Base-by-base conservation (phyloP, 2,329 filamentous ascomycete species). In the Lachnellula willkommii region DNA sequence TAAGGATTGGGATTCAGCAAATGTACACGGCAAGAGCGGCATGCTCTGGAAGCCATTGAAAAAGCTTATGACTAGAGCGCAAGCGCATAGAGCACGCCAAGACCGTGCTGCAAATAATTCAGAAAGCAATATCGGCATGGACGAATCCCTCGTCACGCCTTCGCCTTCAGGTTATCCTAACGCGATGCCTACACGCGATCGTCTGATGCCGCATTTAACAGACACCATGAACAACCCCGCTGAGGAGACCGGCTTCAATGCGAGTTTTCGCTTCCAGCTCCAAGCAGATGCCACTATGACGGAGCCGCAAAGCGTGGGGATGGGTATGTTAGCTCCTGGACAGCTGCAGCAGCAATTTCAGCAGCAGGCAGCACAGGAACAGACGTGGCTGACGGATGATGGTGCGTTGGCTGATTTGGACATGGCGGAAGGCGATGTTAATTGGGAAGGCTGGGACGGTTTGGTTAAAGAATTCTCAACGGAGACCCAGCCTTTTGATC, bases 1-100 rank as follows among this genome's bases (percentile, higher is more conserved):
- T 45, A 46, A 46, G 1, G 56, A 62, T 24, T 69, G 66, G 66
- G 62, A 53, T 20, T 54, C 48, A 5, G 55, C 54, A 2, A 60
- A 66, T 3, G 50, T 40, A 11, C 61, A 71, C 15, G 70, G 71
- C n/a, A 77, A 75, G 52, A 77, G 76, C 51, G 79, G 80, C 3
- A 80, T 82, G 71, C 70, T 87, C 0, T 88, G 85, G 84, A 78
- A 79, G 45, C 84, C 84, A 0, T 71, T 88, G 47, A 73, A 77
- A 26, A 83, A 80, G 59, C 71, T 88, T 2, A 79, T 87, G 70
- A 75, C 75, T 14, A 82, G 81, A 65, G 84, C 84, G 12, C 72
- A 79, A 77, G 45, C 74, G 83, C 49, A 73, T 76, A 43, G 76
- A 76, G 54, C 81, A 83, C 53, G 47, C 14, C 22, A 36, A 35